A percentile compares a stretch with the other conserved stretches of the same genome.
phyloP scores from a whole-genome alignment of 2,329 filamentous ascomycete species.

The Penicillium sp. region DNA sequence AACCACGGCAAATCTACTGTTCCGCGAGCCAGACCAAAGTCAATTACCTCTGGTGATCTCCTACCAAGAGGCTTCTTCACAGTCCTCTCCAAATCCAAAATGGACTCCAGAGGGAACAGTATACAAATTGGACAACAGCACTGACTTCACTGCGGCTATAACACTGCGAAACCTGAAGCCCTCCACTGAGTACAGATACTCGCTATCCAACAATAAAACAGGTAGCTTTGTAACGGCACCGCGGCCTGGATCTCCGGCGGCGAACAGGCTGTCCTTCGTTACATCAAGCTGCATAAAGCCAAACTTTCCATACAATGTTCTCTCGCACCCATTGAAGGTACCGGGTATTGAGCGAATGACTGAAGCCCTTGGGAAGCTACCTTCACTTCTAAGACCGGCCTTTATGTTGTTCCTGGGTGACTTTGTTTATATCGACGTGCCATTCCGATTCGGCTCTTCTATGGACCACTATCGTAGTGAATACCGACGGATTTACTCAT shows the following conservation, averaged over 20 bases:
- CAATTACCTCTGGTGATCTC: slow-evolving; percentile 77
- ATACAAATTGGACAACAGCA: slow-evolving; percentile 69
- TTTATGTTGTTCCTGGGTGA: slow-evolving; percentile 65
- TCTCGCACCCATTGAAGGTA: slow-evolving; percentile 81
- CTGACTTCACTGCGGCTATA: slow-evolving; percentile 79
- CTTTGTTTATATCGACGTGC: slow-evolving; percentile 70
- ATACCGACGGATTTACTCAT: slow-evolving; percentile 94
- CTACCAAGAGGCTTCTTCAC: slow-evolving; percentile 50
- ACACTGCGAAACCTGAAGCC: slow-evolving; percentile 68
- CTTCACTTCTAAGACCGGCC: slow-evolving; percentile 53
- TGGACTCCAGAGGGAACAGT: slow-evolving; percentile 71
- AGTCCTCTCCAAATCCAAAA: slow-evolving; percentile 39
- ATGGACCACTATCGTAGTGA: slow-evolving; percentile 81
- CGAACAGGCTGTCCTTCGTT: slow-evolving; percentile 82
- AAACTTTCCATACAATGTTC: slow-evolving; percentile 82
- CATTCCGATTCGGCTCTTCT: slow-evolving; percentile 72
- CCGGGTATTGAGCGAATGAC: slow-evolving; percentile 79
- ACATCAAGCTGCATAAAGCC: slow-evolving; percentile 92
- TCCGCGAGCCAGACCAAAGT: slow-evolving; percentile 78
- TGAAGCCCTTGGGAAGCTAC: slow-evolving; percentile 69
- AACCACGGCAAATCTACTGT: slow-evolving; percentile 74
- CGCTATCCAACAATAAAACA: slow-evolving; percentile 81
- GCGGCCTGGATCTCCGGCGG: slow-evolving; percentile 63
- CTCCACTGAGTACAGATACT: slow-evolving; percentile 79
- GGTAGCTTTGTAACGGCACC: slow-evolving; percentile 82